Base-by-base conservation (phyloP, 371 early-diverging fungal species). In the Rhizopus stolonifer region DNA sequence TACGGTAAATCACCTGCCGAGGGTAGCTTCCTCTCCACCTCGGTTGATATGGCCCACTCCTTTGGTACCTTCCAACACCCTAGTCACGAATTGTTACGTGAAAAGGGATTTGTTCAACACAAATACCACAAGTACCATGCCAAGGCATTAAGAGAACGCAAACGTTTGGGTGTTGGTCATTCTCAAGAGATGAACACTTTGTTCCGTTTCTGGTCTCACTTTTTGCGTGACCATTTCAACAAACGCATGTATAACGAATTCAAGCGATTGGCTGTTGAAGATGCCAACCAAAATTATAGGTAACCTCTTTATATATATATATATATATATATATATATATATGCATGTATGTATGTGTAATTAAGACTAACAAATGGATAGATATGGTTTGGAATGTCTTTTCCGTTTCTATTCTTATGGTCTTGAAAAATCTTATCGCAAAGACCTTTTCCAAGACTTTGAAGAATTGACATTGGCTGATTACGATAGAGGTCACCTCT, bases 171-270 rank as follows among this genome's bases (percentile, higher is more conserved):
- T 13, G 77, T 83, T n/a, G 96, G 97, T 13, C 89, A 86, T 19
- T 91, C 92, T n/a, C 94, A 92, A 54, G 97, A 95, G 66, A 96
- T 96, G 97, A 96, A 96, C 80, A 95, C 96, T 3, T 73, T 96
- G 52, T 96, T 90, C 86, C 88, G 96, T 17, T 97, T 97, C 90
- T 97, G 97, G 97, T 92, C 91, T 47, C 95, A 97, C 75, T 97
- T 95, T 67, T 78, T 97, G 69, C 93, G 96, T 67, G 95, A 95
- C 69, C 90, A 92, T 62, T 95, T 88, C 65, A 95, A 95, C 82
- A 79, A 82, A 67, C 85, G 84, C 54, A 95, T 97, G 95, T 94
- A 93, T 70, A 71, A 73, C 43, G 96, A 97, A 74, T 97, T 97
- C 74, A 89, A 88, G 76, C 73, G 83, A 15, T 73, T 95, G 43